These are phyloP conservation scores for Plasmopara viticola DNA, from an alignment of 352 stramenopile genomes.

Conservation along the genomic window DNA sequence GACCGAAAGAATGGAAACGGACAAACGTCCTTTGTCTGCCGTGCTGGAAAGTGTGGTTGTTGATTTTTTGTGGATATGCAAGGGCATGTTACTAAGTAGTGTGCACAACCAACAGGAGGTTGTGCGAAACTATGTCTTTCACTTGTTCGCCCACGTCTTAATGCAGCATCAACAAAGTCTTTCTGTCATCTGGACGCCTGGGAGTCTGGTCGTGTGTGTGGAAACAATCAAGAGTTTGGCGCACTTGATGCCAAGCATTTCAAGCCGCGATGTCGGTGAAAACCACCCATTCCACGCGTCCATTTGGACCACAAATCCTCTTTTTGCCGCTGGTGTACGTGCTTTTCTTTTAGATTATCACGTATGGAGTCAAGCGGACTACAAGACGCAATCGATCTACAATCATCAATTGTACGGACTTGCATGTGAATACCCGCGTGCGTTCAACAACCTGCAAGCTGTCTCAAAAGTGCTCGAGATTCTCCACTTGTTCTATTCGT, in stretches of 20 bases:
- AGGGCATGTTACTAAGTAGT: conserved; percentile 52
- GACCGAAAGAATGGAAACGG: conserved; percentile 1
- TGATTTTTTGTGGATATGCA: conserved; percentile 62
- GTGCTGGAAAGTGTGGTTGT: conserved; percentile 47
- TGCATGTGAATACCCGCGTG: conserved; percentile 56
- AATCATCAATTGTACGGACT: conserved; percentile 72
- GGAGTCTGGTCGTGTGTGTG: conserved; percentile 59
- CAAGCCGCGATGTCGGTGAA: conserved; percentile 19
- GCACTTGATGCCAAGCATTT: conserved; percentile 33
- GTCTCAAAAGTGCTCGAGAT: conserved; percentile 62
- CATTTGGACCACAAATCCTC: conserved; percentile 64
- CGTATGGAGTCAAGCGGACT: conserved; percentile 52
- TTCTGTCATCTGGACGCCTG: conserved; percentile 47
- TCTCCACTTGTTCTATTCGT: conserved; percentile 46
- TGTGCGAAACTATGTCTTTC: conserved; percentile 56
- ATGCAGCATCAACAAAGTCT: conserved; percentile 35
- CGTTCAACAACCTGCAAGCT: conserved; percentile 58
- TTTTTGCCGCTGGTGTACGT: conserved; percentile 64
- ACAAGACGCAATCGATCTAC: conserved; percentile 77
- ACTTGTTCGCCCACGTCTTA: conserved; percentile 59
- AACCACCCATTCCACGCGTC: conserved; percentile 61
- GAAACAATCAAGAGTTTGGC: conserved; percentile 57
- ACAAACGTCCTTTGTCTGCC: conserved; percentile 10
- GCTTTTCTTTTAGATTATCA: conserved; percentile 64
- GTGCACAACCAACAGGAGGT: conserved; percentile 48